Evolutionary conservation across 2,329 filamentous ascomycete genomes (phyloP).

Genomic region (Exserohilum turcica): DNA sequence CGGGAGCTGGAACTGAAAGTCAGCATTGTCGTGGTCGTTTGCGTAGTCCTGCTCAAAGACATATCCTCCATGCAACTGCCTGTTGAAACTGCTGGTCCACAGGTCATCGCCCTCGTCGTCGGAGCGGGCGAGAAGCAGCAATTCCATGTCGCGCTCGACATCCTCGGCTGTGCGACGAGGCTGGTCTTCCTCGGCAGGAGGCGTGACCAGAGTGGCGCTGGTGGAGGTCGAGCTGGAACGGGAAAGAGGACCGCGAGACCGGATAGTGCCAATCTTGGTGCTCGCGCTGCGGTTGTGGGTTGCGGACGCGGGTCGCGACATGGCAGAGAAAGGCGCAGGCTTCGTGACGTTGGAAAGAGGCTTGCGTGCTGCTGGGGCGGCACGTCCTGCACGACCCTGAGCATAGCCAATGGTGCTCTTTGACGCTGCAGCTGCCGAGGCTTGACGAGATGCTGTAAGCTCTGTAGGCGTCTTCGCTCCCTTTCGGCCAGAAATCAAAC

Average conservation of each 20-base stretch:
- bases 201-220: conserved; percentile 36
- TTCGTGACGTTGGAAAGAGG: conserved; percentile 46
- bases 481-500: conserved; percentile 50
- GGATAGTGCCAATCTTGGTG: conserved; percentile 14
- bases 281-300: conserved; percentile 22
- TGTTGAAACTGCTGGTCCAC: conserved; percentile 40
- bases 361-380: conserved; percentile 46
- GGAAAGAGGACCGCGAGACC: conserved; percentile 30
- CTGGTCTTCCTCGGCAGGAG: conserved; percentile 25
- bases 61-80: conserved; percentile 30
- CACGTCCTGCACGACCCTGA: conserved; percentile 68
- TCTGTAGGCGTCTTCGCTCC: conserved; percentile 47
- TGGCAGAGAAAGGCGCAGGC: conserved; percentile 35
- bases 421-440: conserved; percentile 69
- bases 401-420: conserved; percentile 84
- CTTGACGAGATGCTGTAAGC: conserved; percentile 61
- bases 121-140: conserved; percentile 33
- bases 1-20: conserved; percentile 42
- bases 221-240: conserved; percentile 44
- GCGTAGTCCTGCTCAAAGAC: conserved; percentile 40
- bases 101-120: conserved; percentile 39
- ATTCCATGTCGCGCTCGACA: conserved; percentile 41
- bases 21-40: conserved; percentile 29
- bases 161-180: conserved; percentile 39
- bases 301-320: conserved; percentile 26